Conservation (phyloP, 2,329 filamentous ascomycete species). For the Botryotinia calthae region DNA sequence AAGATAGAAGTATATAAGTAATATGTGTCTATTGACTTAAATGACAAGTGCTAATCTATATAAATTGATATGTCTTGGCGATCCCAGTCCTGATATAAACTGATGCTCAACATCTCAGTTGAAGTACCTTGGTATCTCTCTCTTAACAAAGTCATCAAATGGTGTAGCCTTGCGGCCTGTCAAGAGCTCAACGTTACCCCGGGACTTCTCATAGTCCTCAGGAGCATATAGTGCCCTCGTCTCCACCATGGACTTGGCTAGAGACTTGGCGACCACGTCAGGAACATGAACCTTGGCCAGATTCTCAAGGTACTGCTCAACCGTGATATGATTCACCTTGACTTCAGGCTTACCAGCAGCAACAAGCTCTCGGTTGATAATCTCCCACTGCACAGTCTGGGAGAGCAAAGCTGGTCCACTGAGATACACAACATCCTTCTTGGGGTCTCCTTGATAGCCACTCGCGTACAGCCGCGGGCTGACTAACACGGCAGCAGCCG, state of each 20-base stretch:
- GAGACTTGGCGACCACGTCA: slow-evolving; percentile 8
- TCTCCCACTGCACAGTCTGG: slow-evolving; percentile 7
- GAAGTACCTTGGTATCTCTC: slow-evolving; percentile 8
- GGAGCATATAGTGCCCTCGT: slow-evolving; percentile 8
- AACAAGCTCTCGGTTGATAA: slow-evolving; percentile 5
- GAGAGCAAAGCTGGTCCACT: slow-evolving; percentile 8
- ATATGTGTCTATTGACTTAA: slow-evolving; percentile 7
- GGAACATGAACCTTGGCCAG: slow-evolving; percentile 6
- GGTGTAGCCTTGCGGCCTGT: slow-evolving; percentile 3
- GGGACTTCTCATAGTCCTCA: slow-evolving; percentile 1
- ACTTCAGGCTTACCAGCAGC: slow-evolving; percentile 10
- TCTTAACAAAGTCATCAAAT: slow-evolving; percentile 9
- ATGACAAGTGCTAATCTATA: slow-evolving; percentile 2
- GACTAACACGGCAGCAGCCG: slow-evolving; percentile 37
- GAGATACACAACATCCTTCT: slow-evolving; percentile 6
- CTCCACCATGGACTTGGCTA: slow-evolving; percentile 9
- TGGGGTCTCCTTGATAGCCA: slow-evolving; percentile 9
- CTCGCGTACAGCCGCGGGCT: slow-evolving; percentile 6
- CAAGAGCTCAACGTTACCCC: neutral
- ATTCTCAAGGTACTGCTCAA: slow-evolving; percentile 6
- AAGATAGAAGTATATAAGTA: slow-evolving; percentile 5
- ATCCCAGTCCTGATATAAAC: slow-evolving; percentile 8
- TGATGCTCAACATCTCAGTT: slow-evolving; percentile 8
- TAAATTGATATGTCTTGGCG: slow-evolving; percentile 5
- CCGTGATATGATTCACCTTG: slow-evolving; percentile 8